Percentiles rank a stretch among this genome's conserved stretches.
phyloP scores from a whole-genome alignment of 306 rosid species.

The Citrullus colocynthis region DNA sequence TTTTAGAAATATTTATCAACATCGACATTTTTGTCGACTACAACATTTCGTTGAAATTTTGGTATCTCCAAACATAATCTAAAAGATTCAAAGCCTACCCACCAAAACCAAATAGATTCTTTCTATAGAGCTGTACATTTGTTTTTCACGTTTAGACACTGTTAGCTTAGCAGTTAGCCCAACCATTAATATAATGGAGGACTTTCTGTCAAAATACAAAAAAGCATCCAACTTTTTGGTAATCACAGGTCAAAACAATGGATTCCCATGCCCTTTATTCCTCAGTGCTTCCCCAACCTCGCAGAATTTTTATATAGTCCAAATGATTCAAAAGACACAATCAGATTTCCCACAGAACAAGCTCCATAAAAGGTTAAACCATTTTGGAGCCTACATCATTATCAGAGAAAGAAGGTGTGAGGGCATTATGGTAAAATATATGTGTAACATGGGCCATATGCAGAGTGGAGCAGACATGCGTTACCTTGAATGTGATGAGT shows the following conservation, averaged over 20 bases:
- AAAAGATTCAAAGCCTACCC: background rate
- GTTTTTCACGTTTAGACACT: slow-evolving; percentile 1
- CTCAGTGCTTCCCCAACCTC: background rate
- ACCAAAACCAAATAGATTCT: background rate
- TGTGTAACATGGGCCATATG: slow-evolving; percentile 6
- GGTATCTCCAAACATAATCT: background rate
- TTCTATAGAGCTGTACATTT: background rate
- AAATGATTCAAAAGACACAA: background rate
- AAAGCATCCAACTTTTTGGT: background rate
- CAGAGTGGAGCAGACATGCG: slow-evolving; percentile 3
- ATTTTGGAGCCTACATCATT: background rate
- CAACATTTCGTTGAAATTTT: no score
- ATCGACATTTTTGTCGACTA: no score
- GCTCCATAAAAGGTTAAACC: background rate
- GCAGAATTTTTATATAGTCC: background rate
- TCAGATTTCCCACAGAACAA: background rate
- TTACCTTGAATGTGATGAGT: background rate
- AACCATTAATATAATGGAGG: background rate
- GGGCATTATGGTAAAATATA: background rate
- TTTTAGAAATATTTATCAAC: no score
- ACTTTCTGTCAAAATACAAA: background rate
- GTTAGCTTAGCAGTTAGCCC: background rate
- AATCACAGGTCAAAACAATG: background rate
- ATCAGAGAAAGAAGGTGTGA: background rate
- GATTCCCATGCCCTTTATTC: background rate